These are phyloP conservation scores for Breynia disticha DNA, from an alignment of 441 rosid genomes.

Conservation along the genomic window DNA sequence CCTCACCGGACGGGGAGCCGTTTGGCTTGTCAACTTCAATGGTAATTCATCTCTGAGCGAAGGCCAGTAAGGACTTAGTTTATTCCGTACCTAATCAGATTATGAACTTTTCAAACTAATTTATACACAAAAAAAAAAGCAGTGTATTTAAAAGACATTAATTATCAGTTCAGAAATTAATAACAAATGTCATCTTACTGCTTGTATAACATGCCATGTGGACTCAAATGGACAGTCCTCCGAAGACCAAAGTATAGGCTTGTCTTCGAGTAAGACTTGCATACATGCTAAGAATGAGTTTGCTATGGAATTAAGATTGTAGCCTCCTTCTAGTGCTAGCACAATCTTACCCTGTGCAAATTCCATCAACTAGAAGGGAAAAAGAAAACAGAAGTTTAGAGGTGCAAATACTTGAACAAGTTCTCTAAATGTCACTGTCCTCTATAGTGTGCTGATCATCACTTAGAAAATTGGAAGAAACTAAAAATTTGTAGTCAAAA, in stretches of 20 bases:
- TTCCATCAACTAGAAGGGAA: slow-evolving; percentile 55
- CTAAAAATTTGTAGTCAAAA: no score
- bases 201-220: slow-evolving; percentile 77
- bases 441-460: no score
- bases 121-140: not conserved
- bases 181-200: slow-evolving; percentile 30
- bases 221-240: slow-evolving; percentile 78
- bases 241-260: slow-evolving; percentile 36
- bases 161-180: not conserved
- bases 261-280: slow-evolving; percentile 62
- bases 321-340: slow-evolving; percentile 93
- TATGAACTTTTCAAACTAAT: not conserved
- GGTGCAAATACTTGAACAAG: no score
- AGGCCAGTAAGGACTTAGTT: slow-evolving; percentile 64
- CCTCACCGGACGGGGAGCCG: slow-evolving; percentile 37
- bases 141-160: no score
- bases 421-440: no score
- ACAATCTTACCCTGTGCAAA: slow-evolving; percentile 78
- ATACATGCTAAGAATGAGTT: slow-evolving; percentile 80
- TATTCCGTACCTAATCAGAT: slow-evolving; percentile 49
- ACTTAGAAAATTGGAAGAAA: no score
- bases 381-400: not conserved
- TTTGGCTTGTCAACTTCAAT: slow-evolving; percentile 44
- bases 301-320: slow-evolving; percentile 78
- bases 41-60: slow-evolving; percentile 63